Conservation (phyloP, 441 rosid species). For the Croton setiger region DNA sequence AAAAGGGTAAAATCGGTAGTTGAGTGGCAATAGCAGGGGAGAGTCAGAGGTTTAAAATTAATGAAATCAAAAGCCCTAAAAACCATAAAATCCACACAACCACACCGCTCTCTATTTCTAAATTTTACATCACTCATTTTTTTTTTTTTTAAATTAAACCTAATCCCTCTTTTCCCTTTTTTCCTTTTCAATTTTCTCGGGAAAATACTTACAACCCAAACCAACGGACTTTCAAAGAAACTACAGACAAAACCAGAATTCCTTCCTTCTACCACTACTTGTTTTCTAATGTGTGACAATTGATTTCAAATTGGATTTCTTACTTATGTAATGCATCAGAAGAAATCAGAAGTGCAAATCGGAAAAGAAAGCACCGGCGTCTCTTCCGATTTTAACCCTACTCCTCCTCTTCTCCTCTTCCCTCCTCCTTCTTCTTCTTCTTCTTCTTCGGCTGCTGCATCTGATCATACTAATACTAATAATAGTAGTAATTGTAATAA, state of each 20-base stretch:
- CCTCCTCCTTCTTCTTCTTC: background rate
- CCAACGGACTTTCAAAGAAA: too few species aligned
- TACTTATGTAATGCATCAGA: constrained; percentile 87
- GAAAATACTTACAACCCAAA: too few species aligned
- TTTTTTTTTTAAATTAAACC: too few species aligned
- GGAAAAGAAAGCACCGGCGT: constrained; percentile 99
- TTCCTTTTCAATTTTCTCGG: background rate
- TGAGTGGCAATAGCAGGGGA: background rate
- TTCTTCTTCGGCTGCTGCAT: background rate
- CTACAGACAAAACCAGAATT: too few species aligned
- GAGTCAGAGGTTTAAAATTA: constrained; percentile 10
- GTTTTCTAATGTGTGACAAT: background rate
- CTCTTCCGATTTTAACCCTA: constrained; percentile 82
- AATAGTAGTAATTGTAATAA: constrained; percentile 2
- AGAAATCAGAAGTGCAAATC: constrained; percentile 97
- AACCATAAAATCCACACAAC: constrained; percentile 13
- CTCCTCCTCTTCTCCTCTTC: constrained; percentile 20
- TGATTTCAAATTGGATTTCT: background rate
- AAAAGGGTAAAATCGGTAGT: background rate
- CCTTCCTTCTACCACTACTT: too few species aligned
- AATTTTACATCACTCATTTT: too few species aligned
- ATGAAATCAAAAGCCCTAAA: constrained; percentile 6
- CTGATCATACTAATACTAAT: background rate
- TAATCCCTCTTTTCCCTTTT: background rate
- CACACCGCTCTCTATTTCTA: background rate